These are phyloP conservation scores for Citrus unshiu DNA, from an alignment of 345 rosid genomes.

Conservation along the genomic window DNA sequence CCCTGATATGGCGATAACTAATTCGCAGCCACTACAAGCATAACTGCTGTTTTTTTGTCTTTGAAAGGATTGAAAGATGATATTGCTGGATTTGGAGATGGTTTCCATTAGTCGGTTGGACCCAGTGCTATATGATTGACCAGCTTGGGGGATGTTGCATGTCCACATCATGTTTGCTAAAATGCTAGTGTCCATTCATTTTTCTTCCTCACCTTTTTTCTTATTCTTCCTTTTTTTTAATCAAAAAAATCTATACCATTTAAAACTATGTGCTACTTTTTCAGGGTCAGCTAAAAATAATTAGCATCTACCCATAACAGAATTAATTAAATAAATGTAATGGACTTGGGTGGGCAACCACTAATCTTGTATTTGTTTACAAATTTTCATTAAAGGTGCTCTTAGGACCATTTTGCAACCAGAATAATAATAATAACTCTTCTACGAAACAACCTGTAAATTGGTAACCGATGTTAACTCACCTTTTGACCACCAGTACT, in stretches of 20 bases:
- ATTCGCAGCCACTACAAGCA: no score
- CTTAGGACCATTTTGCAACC: no score
- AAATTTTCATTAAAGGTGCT: no score
- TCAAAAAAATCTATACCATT: no score
- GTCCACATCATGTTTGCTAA: conserved; percentile 21
- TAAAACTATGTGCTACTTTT: background rate
- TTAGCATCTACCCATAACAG: background rate
- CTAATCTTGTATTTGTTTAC: background rate
- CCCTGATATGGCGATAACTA: no score
- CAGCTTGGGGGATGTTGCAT: background rate
- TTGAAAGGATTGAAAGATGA: background rate
- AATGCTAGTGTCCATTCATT: conserved; percentile 17
- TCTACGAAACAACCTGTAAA: background rate
- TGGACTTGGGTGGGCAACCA: background rate
- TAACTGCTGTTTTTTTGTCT: no score
- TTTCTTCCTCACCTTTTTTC: background rate
- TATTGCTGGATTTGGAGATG: no score
- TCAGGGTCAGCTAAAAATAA: background rate
- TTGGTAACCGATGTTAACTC: background rate
- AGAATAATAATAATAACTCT: background rate
- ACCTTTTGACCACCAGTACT: background rate
- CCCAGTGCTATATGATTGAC: background rate
- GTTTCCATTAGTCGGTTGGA: no score
- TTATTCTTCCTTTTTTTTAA: background rate
- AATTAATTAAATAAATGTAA: background rate